Evolutionary conservation across 106 monocot genomes (phyloP).

Genomic region (Allium fistulosum): DNA sequence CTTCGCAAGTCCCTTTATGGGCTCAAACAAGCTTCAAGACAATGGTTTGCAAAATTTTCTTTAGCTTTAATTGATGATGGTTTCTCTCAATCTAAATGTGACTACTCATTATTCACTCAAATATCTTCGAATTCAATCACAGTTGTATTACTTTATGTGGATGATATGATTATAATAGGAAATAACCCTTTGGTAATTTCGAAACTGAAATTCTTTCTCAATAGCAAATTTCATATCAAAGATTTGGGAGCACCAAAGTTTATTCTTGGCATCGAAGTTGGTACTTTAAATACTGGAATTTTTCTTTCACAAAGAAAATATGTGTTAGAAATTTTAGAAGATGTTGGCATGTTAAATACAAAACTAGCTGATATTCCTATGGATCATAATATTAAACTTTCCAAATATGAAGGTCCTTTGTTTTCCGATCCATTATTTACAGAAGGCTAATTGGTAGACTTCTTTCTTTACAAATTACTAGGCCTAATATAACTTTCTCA

Average conservation of each 20-base stretch:
- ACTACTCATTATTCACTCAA: conserved; percentile 4
- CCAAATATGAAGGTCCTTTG: not conserved
- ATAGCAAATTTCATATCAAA: not conserved
- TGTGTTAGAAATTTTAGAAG: conserved; percentile 1
- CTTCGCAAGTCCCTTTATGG: not conserved
- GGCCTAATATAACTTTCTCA: not conserved
- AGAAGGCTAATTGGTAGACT: not conserved
- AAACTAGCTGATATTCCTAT: not conserved
- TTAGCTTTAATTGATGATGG: not conserved
- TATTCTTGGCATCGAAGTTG: not conserved
- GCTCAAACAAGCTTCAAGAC: not conserved
- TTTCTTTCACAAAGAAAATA: conserved; percentile 2
- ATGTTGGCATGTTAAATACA: not conserved
- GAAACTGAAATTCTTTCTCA: not conserved
- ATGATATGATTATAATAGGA: conserved; percentile 8
- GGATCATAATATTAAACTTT: not conserved
- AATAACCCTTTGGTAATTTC: not conserved
- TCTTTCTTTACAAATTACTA: not conserved
- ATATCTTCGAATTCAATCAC: not conserved
- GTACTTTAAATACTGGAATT: not conserved
- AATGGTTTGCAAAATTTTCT: not conserved
- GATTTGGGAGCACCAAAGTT: not conserved
- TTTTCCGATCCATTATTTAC: not conserved
- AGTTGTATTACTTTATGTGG: conserved; percentile 1
- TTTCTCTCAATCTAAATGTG: not conserved